Evolutionary conservation across 768 basidiomycete species (phyloP), one percentile per base, ranked within the genome.

Genomic region (Candolleomyces eurysporus): DNA sequence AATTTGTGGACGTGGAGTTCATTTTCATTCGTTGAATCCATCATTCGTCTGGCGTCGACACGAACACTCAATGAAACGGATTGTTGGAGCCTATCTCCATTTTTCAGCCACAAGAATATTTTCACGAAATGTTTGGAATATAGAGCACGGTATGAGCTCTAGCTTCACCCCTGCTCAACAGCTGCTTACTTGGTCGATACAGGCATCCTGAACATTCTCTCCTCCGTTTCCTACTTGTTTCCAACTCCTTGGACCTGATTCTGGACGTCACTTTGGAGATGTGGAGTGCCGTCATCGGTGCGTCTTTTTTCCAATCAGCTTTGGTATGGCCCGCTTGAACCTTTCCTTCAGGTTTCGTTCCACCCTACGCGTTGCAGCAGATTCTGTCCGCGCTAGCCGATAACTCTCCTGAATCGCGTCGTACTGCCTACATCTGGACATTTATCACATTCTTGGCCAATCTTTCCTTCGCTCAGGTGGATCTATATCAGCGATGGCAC

Each of bases 211-310:
- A 71, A 1, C 83, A 85, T 67, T 84, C 85, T 5, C 75, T 89
- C 30, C 73, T 89, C 30, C 77, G 83, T 21, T 89, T 89, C 66
- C 76, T 90, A 17, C 65, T 90, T 13, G 80, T 75, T 4, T 88
- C 87, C 6, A 90, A 88, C 69, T 89, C 88, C 0, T 75, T 89
- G 31, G 88, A 90, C 68, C 72, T 90, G 36, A 85, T 87, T 40
- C 71, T 90, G 1, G 85, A 87, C 63, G 61, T 89, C 11, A 59
- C 73, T 3, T 71, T 89, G 26, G 84, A 88, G 65, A 66, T 87
- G 61, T 89, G 85, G 84, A 81, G 79, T 62, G 84, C 85, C 54
- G 71, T 82, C 45, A 72, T 84, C 56, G 83, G 82, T 81, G 60
- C 42, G 76, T 66, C 56, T 59, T 51, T 46, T 55, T 50, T 52